Base-by-base conservation (phyloP, 2,329 filamentous ascomycete genomes). In the Zymoseptoria ardabiliae region DNA sequence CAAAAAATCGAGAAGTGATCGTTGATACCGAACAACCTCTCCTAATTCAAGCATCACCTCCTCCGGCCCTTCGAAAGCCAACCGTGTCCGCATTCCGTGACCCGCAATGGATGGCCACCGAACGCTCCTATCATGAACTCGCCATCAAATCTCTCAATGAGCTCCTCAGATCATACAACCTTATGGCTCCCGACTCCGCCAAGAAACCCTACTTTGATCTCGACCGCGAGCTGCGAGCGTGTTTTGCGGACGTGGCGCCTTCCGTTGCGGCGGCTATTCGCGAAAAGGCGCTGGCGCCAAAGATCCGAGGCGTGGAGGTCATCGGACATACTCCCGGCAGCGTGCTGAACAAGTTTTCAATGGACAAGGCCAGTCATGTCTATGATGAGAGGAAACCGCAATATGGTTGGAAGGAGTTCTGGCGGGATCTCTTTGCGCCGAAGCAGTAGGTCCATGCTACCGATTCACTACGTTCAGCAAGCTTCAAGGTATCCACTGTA, bases 171-270 rank as follows among this genome's bases (percentile, higher is more conserved):
- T 89, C 89, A 13, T 99, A 99, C 78, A 97, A 97, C 68, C 83
- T 97, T 2, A 93, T 96, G 85, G 93, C 94, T 0, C 94, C 94
- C 0, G 87, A 91, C 57, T 81, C 96, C 1, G 92, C 93, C 2
- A 95, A 94, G 75, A 96, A 96, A 73, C 90, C 93, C 0, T 97
- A 97, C 73, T 91, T 91, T 70, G 86, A 81, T 2, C 83, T 97
- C 7, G 84, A 91, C 51, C 85, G 93, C 54, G 94, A 99, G 75
- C 80, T 97, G 17, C 81, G 81, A 28, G 80, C 83, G 2, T 97
- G 92, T 72, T 97, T 86, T 70, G 88, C 91, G 0, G 92, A 96
- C 61, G 87, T 96, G 1, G 93, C 93, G 6, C 91, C 91, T 0
- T 78, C 81, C 53, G 74, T 97, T 3, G 84, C 91, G 0, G 79